phyloP scores from a whole-genome alignment of 192 early-diverging fungal species.

The Kickxella alabastrina region DNA sequence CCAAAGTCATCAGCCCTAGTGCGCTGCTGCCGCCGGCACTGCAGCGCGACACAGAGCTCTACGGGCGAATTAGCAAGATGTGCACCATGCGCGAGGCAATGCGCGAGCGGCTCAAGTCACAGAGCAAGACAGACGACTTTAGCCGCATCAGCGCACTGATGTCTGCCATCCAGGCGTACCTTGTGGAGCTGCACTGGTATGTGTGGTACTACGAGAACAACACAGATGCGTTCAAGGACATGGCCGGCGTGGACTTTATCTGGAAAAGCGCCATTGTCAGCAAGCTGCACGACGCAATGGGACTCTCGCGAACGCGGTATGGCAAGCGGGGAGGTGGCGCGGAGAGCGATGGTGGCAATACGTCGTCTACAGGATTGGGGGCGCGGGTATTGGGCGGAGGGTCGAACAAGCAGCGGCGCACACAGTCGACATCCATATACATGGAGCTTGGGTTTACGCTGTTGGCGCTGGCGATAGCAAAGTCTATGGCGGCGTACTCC shows the following conservation, averaged over 20 bases:
- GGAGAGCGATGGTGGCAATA: conserved; percentile 3
- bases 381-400: conserved; percentile 20
- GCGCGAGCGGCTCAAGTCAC: conserved; percentile 43
- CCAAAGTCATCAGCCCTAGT: conserved; percentile 27
- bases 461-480: conserved; percentile 38
- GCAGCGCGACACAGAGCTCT: conserved; percentile 43
- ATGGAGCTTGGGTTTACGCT: conserved; percentile 48
- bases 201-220: conserved; percentile 36
- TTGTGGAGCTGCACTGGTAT: conserved; percentile 48
- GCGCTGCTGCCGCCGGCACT: conserved; percentile 34
- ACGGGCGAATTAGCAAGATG: conserved; percentile 39
- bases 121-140: conserved; percentile 42
- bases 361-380: neutral
- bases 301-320: conserved; percentile 18
- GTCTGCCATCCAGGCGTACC: conserved; percentile 27
- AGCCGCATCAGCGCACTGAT: conserved; percentile 21
- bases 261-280: conserved; percentile 50
- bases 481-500: conserved; percentile 49
- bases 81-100: conserved; percentile 43
- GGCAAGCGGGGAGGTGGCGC: conserved; percentile 16
- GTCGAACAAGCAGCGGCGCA: conserved; percentile 33
- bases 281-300: conserved; percentile 26
- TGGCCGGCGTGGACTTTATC: conserved; percentile 39
- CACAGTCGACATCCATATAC: conserved; percentile 43
- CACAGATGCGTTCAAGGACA: conserved; percentile 24